Evolutionary conservation across 1,284 basidiomycete species (phyloP).

Genomic region (Moesziomyces sp.): DNA sequence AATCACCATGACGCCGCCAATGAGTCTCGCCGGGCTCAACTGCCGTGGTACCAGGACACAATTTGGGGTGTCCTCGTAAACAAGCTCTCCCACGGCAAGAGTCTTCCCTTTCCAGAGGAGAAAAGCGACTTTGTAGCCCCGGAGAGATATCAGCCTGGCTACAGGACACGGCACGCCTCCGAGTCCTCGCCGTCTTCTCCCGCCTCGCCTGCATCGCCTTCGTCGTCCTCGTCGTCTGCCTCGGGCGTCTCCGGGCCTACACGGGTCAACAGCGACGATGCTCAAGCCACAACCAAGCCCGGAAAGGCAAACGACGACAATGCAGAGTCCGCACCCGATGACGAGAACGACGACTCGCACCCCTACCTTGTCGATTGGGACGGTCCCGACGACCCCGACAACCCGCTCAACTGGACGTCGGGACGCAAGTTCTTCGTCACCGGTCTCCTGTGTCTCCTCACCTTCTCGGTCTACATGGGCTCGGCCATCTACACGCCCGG

Average conservation of each 20-base stretch:
- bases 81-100: conserved; percentile 33
- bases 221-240: conserved; percentile 3
- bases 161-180: conserved; percentile 11
- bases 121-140: conserved; percentile 30
- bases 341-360: conserved; percentile 30
- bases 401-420: conserved; percentile 65
- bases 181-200: background rate
- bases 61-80: conserved; percentile 31
- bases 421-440: conserved; percentile 62
- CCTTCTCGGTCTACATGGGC: conserved; percentile 74
- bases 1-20: conserved; percentile 16
- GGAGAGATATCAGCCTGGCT: conserved; percentile 37
- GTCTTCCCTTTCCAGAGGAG: conserved; percentile 34
- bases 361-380: conserved; percentile 70
- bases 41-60: conserved; percentile 48
- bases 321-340: conserved; percentile 15
- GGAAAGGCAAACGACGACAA: conserved; percentile 69
- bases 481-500: conserved; percentile 74
- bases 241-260: conserved; percentile 10
- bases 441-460: conserved; percentile 60
- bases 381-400: conserved; percentile 62
- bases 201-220: background rate
- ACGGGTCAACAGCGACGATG: background rate
- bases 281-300: conserved; percentile 57
- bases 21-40: conserved; percentile 12